phyloP scores from a whole-genome alignment of 2,329 filamentous ascomycete species.

The Fusarium bactridioides region DNA sequence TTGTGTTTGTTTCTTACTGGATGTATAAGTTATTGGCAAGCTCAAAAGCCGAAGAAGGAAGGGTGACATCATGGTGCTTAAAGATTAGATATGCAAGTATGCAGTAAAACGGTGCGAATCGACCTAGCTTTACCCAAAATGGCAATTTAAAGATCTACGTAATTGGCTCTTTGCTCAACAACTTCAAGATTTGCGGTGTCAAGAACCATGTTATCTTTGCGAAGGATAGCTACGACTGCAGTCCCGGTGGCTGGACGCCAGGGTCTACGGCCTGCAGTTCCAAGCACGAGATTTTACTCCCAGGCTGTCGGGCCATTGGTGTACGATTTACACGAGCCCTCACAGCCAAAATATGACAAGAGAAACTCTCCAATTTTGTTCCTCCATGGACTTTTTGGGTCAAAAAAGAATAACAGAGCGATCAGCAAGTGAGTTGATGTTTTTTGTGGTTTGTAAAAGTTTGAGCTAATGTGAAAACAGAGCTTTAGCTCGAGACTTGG shows the following conservation, averaged over 20 bases:
- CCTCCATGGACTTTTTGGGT: slow-evolving; percentile 92
- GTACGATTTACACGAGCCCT: slow-evolving; percentile 72
- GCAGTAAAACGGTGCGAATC: slow-evolving; percentile 29
- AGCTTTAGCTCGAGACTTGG: slow-evolving; percentile 80
- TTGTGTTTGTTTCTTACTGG: neutral
- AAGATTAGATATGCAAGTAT: slow-evolving; percentile 36
- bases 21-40: neutral
- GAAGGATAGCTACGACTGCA: slow-evolving; percentile 10
- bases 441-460: neutral
- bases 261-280: neutral
- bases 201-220: slow-evolving; percentile 30
- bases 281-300: slow-evolving; percentile 30
- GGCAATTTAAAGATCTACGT: slow-evolving; percentile 31
- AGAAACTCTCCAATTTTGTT: slow-evolving; percentile 76
- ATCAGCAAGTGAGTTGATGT: slow-evolving; percentile 82
- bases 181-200: slow-evolving; percentile 3
- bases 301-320: slow-evolving; percentile 54
- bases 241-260: neutral
- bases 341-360: slow-evolving; percentile 49
- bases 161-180: slow-evolving; percentile 26
- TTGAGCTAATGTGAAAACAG: slow-evolving; percentile 52
- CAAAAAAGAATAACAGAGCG: slow-evolving; percentile 91
- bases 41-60: slow-evolving; percentile 14
- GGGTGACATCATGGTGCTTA: slow-evolving; percentile 26
- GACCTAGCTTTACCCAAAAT: slow-evolving; percentile 22